These are phyloP conservation scores for Neurospora sp. DNA, from an alignment of 2,329 filamentous ascomycete genomes.

Conservation along the genomic window DNA sequence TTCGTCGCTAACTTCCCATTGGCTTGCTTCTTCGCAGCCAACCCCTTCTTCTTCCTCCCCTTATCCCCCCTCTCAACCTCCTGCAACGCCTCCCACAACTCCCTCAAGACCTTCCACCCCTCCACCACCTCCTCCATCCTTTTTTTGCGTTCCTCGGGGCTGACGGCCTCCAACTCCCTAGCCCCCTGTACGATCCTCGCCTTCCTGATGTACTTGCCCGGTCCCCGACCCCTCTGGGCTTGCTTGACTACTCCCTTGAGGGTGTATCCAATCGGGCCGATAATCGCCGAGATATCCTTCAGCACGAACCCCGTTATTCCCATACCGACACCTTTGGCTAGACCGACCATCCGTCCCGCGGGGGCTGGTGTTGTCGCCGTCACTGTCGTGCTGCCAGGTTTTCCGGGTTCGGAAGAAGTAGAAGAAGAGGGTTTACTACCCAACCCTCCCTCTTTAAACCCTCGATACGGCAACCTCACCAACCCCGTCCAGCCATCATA, in stretches of 20 bases:
- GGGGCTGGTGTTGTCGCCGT: conserved; percentile 26
- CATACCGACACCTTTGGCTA: conserved; percentile 48
- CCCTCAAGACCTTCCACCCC: conserved; percentile 33
- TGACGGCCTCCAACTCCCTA: conserved; percentile 29
- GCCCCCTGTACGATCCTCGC: conserved; percentile 51
- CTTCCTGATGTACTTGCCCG: conserved; percentile 42
- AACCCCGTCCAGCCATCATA: conserved; percentile 57
- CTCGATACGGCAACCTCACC: conserved; percentile 46
- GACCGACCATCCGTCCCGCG: conserved; percentile 30
- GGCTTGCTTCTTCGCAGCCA: conserved; percentile 22
- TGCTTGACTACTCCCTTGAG: conserved; percentile 57
- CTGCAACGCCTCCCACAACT: conserved; percentile 30
- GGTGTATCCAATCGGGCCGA: conserved; percentile 51
- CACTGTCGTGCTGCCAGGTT: no score
- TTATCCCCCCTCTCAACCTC: conserved; percentile 23
- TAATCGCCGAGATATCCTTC: conserved; percentile 52
- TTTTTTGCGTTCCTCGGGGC: conserved; percentile 21
- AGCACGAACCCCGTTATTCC: conserved; percentile 54
- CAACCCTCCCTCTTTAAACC: conserved; percentile 15
- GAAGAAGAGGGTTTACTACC: not conserved
- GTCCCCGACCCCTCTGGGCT: conserved; percentile 40
- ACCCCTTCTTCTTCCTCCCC: conserved; percentile 17
- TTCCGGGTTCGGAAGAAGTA: not conserved
- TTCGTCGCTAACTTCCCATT: conserved; percentile 19
- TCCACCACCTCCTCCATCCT: conserved; percentile 24